Evolutionary conservation across 1,284 basidiomycete species (phyloP).

Genomic region (Microstroma glucosiphilum): DNA sequence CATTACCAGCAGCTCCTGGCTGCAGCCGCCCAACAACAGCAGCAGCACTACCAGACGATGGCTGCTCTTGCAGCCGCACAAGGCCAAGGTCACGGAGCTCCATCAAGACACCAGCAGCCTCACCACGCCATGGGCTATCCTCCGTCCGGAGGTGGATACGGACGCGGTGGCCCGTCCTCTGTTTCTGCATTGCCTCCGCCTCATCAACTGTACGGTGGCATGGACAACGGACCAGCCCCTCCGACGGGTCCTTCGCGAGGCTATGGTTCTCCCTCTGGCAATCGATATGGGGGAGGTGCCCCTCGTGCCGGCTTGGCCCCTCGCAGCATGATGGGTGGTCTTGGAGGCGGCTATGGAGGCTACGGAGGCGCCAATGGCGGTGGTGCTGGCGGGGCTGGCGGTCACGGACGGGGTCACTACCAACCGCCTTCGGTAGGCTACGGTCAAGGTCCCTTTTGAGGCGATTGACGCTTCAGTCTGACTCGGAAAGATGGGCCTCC

Average conservation of each 20-base stretch:
- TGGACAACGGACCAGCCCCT: no score
- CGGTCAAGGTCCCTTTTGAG: no score
- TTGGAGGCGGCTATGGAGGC: not conserved
- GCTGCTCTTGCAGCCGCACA: slow-evolving; percentile 4
- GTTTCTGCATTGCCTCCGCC: not conserved
- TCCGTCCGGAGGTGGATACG: not conserved
- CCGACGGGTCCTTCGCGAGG: no score
- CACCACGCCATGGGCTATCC: not conserved
- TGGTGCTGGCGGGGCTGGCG: not conserved
- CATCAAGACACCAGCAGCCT: not conserved
- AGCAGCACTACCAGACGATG: slow-evolving; percentile 32
- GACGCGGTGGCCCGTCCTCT: not conserved
- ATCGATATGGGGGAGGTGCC: no score
- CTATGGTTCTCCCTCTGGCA: no score
- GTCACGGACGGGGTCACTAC: not conserved
- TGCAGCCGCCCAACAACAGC: slow-evolving; percentile 33
- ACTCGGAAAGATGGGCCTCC: no score
- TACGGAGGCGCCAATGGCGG: not conserved
- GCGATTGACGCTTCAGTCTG: no score
- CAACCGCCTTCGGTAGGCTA: no score
- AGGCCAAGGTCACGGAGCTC: not conserved
- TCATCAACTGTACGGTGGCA: slow-evolving; percentile 7
- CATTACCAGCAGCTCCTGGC: slow-evolving; percentile 37
- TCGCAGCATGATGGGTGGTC: not conserved
- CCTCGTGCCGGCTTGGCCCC: not conserved